Evolutionary conservation across 75 land plant species (phyloP).

Genomic region (Isoetes taiwanensis): DNA sequence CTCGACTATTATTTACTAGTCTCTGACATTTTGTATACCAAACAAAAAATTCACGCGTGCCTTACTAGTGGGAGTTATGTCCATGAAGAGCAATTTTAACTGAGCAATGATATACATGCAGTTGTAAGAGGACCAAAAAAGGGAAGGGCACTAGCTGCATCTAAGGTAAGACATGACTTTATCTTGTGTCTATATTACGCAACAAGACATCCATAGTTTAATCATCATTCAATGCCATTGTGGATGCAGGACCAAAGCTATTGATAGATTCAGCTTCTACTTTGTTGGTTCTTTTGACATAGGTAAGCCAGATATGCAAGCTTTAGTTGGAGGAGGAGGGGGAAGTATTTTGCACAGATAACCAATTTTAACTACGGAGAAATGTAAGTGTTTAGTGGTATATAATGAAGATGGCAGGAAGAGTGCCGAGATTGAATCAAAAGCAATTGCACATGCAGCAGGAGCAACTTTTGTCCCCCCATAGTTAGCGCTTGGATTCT

Average conservation of each 20-base stretch:
- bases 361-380: conserved; percentile 28
- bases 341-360: conserved; percentile 50
- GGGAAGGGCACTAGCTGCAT: conserved; percentile 31
- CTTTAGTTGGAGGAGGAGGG: conserved; percentile 50
- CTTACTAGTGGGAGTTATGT: conserved; percentile 28
- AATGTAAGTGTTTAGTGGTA: not conserved
- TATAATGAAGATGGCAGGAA: conserved; percentile 4
- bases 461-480: too few species aligned
- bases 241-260: conserved; percentile 49
- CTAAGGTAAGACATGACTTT: conserved; percentile 32
- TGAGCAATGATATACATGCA: conserved; percentile 49
- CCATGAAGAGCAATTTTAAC: conserved; percentile 41
- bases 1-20: not conserved
- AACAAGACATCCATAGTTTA: not conserved
- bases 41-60: conserved; percentile 60
- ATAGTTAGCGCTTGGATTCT: too few species aligned
- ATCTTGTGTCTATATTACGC: not conserved
- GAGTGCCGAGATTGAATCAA: not conserved
- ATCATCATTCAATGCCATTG: conserved; percentile 10
- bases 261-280: conserved; percentile 39
- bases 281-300: conserved; percentile 36
- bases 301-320: conserved; percentile 45
- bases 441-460: too few species aligned
- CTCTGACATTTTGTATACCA: not conserved
- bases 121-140: conserved; percentile 38